Percentiles rank a stretch among this genome's conserved stretches.
Evolutionary conservation across 2,329 filamentous ascomycete genomes (phyloP).

Genomic region (Beauveria sp.): DNA sequence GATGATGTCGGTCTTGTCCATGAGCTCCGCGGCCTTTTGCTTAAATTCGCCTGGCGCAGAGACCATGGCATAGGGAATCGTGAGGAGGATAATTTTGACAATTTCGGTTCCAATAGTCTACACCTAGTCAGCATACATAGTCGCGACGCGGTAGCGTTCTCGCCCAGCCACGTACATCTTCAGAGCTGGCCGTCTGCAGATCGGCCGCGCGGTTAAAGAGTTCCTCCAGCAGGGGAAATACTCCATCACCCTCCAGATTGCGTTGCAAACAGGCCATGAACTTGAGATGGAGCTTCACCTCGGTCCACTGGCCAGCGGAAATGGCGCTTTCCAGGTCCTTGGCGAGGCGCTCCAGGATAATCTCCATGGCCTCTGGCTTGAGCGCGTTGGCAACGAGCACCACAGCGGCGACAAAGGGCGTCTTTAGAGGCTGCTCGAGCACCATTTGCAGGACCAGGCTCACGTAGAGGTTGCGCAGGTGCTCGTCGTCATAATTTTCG

Average conservation of each 20-base stretch:
- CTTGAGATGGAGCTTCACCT: constrained; percentile 83
- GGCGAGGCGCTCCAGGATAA: constrained; percentile 59
- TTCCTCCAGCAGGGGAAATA: constrained; percentile 79
- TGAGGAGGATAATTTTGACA: constrained; percentile 92
- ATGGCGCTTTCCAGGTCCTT: constrained; percentile 59
- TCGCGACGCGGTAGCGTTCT: neutral
- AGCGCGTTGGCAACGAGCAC: constrained; percentile 71
- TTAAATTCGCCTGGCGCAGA: constrained; percentile 63
- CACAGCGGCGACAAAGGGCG: constrained; percentile 84
- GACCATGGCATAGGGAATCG: constrained; percentile 82
- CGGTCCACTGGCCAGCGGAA: constrained; percentile 71
- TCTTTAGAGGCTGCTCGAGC: constrained; percentile 91
- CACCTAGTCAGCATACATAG: neutral
- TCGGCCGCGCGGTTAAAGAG: constrained; percentile 89
- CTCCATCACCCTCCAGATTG: constrained; percentile 71
- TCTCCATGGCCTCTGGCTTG: constrained; percentile 65
- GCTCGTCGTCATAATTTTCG: constrained; percentile 80
- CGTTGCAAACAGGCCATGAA: constrained; percentile 82
- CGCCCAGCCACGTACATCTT: constrained; percentile 60
- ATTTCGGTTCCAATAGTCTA: constrained; percentile 72
- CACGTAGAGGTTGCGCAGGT: constrained; percentile 65
- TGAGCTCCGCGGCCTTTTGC: constrained; percentile 66
- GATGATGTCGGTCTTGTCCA: constrained; percentile 94
- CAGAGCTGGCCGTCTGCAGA: constrained; percentile 83
- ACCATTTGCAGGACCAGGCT: constrained; percentile 68